Evolutionary conservation across 2,329 filamentous ascomycete species (phyloP).

Genomic region (Trichothecium roseum): DNA sequence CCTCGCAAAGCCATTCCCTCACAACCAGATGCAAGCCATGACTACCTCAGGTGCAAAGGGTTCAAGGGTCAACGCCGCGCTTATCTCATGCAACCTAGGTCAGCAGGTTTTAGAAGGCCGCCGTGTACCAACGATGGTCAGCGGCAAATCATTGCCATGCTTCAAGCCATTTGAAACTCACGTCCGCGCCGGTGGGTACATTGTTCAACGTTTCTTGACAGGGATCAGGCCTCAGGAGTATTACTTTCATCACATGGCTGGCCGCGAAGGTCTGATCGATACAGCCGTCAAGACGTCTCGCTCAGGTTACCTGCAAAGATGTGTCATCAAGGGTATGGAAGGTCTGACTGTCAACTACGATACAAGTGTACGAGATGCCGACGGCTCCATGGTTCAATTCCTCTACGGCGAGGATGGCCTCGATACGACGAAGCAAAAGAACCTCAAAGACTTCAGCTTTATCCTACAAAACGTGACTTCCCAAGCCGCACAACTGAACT

Average conservation of each 20-base stretch:
- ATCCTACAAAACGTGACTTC: conserved; percentile 77
- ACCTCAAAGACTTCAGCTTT: conserved; percentile 84
- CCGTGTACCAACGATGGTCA: conserved; percentile 93
- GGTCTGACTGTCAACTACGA: conserved; percentile 88
- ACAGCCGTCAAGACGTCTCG: conserved; percentile 97
- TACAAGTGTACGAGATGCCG: conserved; percentile 84
- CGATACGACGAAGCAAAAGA: conserved; percentile 89
- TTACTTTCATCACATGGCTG: conserved; percentile 99
- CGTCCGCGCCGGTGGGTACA: conserved; percentile 82
- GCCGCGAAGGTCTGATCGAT: conserved; percentile 95
- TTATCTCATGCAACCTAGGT: conserved; percentile 95
- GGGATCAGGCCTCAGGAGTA: conserved; percentile 96
- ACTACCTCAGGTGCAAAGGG: conserved; percentile 95
- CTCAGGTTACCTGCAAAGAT: conserved; percentile 92
- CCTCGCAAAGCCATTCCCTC: conserved; percentile 84
- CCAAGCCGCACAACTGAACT: conserved; percentile 65
- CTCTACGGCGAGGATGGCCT: conserved; percentile 94
- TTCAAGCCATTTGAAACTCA: conserved; percentile 89
- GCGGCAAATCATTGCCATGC: conserved; percentile 89
- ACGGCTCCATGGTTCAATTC: conserved; percentile 90
- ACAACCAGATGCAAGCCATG: conserved; percentile 99
- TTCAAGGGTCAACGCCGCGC: conserved; percentile 82
- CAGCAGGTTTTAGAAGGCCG: conserved; percentile 94
- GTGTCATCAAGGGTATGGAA: conserved; percentile 98
- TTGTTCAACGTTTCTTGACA: conserved; percentile 93